Percentiles rank a stretch among this genome's conserved stretches.
These are phyloP conservation scores for Smittium mucronatum DNA, from an alignment of 371 early-diverging fungal genomes.

Conservation along the genomic window DNA sequence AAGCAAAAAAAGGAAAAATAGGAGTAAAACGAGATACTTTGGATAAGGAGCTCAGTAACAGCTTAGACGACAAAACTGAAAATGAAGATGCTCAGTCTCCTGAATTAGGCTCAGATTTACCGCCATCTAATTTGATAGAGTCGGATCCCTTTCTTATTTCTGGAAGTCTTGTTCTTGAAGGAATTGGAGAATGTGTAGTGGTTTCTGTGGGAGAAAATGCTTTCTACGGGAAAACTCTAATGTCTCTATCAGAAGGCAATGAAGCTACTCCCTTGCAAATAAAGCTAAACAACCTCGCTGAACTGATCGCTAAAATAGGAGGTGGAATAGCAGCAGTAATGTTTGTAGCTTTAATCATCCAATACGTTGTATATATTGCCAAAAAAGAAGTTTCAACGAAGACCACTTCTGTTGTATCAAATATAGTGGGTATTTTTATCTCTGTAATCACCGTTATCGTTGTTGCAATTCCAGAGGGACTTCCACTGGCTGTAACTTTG, in stretches of 20 bases:
- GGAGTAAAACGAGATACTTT: not conserved
- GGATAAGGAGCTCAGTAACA: not conserved
- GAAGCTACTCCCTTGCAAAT: constrained; percentile 83
- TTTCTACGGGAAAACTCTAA: constrained; percentile 64
- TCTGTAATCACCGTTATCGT: constrained; percentile 83
- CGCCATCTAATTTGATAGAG: constrained; percentile 16
- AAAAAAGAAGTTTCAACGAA: constrained; percentile 28
- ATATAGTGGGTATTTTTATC: constrained; percentile 61
- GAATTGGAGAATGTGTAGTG: constrained; percentile 71
- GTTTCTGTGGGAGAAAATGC: constrained; percentile 76
- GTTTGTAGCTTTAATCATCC: constrained; percentile 61
- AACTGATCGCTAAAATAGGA: constrained; percentile 85
- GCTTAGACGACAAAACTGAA: not conserved
- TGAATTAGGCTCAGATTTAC: not conserved
- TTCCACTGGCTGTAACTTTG: constrained; percentile 94
- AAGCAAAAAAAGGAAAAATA: not conserved
- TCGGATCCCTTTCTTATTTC: constrained; percentile 77
- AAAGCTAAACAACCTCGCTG: constrained; percentile 75
- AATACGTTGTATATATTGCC: constrained; percentile 59
- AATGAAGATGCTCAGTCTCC: not conserved
- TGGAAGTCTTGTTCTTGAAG: constrained; percentile 81
- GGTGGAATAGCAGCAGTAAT: constrained; percentile 64
- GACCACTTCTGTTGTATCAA: constrained; percentile 42
- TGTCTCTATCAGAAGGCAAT: constrained; percentile 61
- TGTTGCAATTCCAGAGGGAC: constrained; percentile 94